Conservation (phyloP, 805 yeast genomes). For the Pichia phayaonensis region DNA sequence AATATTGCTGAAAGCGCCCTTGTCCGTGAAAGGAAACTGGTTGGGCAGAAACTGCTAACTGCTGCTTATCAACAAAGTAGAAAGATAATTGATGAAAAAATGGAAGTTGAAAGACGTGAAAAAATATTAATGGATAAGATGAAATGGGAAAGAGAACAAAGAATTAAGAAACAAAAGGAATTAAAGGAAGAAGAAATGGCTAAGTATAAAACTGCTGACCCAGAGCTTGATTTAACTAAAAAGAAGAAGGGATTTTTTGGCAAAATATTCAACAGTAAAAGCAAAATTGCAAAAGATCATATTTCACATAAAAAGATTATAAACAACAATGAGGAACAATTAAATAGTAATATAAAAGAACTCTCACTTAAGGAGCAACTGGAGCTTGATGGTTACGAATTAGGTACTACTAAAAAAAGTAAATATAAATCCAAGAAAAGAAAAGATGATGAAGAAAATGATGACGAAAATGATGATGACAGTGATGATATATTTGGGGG, state of each 20-base stretch:
- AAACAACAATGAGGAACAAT: not conserved
- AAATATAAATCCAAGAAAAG: not conserved
- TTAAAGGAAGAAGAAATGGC: constrained; percentile 19
- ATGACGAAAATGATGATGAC: constrained; percentile 1
- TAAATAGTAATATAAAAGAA: not conserved
- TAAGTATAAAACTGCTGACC: constrained; percentile 12
- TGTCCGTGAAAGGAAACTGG: not conserved
- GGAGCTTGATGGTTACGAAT: constrained; percentile 8
- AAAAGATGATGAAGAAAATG: constrained; percentile 1
- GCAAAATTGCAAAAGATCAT: constrained; percentile 24
- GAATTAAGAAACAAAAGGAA: constrained; percentile 13
- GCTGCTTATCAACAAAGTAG: constrained; percentile 15
- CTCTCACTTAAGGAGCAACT: constrained; percentile 4
- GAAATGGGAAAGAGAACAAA: constrained; percentile 19
- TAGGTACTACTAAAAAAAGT: not conserved
- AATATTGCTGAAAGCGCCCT: not conserved
- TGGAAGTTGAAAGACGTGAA: constrained; percentile 11
- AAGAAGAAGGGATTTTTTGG: constrained; percentile 19
- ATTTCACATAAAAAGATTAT: constrained; percentile 16
- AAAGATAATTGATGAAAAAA: constrained; percentile 18
- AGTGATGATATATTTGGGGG: not conserved
- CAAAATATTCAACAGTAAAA: constrained; percentile 22
- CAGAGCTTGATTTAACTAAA: constrained; percentile 5
- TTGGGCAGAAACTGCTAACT: constrained; percentile 13
- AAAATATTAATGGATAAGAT: constrained; percentile 14